These are phyloP conservation scores for Marchantia paleacea DNA, from an alignment of 225 moss, liverwort and hornwort genomes.

Conservation along the genomic window DNA sequence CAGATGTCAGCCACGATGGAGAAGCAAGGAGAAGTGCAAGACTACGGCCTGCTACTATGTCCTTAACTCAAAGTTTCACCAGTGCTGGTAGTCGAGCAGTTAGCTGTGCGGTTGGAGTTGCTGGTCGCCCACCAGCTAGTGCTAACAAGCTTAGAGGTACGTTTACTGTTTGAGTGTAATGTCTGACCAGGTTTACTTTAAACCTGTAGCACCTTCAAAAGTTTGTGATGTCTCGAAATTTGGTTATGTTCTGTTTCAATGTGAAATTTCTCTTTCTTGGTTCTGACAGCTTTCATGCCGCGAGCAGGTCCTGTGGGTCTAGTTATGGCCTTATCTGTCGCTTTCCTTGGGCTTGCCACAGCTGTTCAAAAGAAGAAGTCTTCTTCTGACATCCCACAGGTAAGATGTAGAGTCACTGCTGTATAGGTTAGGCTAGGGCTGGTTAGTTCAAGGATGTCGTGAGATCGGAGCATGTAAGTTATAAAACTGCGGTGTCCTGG, in stretches of 20 bases:
- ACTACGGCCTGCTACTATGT: constrained; percentile 67
- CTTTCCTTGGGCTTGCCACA: constrained; percentile 77
- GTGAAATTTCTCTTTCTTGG: background rate
- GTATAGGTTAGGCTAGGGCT: background rate
- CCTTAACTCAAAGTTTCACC: constrained; percentile 70
- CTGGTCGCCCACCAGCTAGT: constrained; percentile 46
- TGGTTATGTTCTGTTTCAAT: background rate
- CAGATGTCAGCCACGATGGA: constrained; percentile 45
- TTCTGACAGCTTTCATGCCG: background rate
- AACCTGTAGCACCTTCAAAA: background rate
- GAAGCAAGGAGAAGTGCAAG: constrained; percentile 51
- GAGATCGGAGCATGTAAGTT: background rate
- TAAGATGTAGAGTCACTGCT: background rate
- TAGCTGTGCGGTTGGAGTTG: constrained; percentile 54
- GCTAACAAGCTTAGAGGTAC: constrained; percentile 68
- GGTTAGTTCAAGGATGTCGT: background rate
- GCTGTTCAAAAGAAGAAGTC: constrained; percentile 68
- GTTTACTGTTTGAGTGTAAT: background rate
- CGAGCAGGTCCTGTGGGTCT: constrained; percentile 73
- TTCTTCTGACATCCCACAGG: constrained; percentile 44
- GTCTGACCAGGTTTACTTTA: background rate
- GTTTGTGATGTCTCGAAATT: background rate
- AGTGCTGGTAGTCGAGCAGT: constrained; percentile 56
- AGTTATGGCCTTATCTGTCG: constrained; percentile 67
- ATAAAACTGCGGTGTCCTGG: background rate